phyloP scores from a whole-genome alignment of 768 basidiomycete genomes.

The Suillus hirtellus region DNA sequence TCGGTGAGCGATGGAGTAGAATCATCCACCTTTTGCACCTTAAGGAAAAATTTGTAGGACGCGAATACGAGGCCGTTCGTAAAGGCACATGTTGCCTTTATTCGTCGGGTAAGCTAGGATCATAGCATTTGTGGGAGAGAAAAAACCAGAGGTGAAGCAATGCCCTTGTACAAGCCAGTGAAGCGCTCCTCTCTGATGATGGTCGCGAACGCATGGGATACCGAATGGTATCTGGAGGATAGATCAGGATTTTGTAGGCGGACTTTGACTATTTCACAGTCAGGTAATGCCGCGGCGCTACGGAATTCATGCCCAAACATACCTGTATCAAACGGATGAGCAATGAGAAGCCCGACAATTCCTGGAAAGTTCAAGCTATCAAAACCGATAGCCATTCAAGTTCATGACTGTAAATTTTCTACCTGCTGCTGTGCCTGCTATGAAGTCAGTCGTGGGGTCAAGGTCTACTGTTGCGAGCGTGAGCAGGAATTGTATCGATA shows the following conservation, averaged over 20 bases:
- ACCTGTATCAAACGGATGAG: slow-evolving; percentile 80
- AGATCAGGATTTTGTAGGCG: slow-evolving; percentile 70
- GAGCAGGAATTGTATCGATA: neutral
- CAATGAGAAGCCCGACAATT: slow-evolving; percentile 64
- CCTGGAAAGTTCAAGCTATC: slow-evolving; percentile 34
- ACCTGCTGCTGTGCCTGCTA: slow-evolving; percentile 75
- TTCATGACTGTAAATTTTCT: slow-evolving; percentile 1
- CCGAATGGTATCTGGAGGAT: slow-evolving; percentile 59
- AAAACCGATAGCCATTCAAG: neutral
- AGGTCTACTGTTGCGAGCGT: slow-evolving; percentile 32
- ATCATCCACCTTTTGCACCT: slow-evolving; percentile 53
- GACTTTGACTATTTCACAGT: slow-evolving; percentile 62
- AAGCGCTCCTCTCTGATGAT: slow-evolving; percentile 73
- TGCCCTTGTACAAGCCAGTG: slow-evolving; percentile 70
- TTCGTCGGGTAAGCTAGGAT: neutral
- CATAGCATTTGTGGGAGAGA: neutral
- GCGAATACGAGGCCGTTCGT: slow-evolving; percentile 89
- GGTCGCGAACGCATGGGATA: slow-evolving; percentile 61
- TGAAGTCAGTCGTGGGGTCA: slow-evolving; percentile 72
- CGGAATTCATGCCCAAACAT: slow-evolving; percentile 12
- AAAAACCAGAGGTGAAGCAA: slow-evolving; percentile 77
- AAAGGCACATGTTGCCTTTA: slow-evolving; percentile 65
- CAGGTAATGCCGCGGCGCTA: neutral
- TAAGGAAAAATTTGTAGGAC: slow-evolving; percentile 79
- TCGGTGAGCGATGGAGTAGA: slow-evolving; percentile 66